Conservation (phyloP, 2,329 filamentous ascomycete genomes). For the Acrodontium crateriforme region DNA sequence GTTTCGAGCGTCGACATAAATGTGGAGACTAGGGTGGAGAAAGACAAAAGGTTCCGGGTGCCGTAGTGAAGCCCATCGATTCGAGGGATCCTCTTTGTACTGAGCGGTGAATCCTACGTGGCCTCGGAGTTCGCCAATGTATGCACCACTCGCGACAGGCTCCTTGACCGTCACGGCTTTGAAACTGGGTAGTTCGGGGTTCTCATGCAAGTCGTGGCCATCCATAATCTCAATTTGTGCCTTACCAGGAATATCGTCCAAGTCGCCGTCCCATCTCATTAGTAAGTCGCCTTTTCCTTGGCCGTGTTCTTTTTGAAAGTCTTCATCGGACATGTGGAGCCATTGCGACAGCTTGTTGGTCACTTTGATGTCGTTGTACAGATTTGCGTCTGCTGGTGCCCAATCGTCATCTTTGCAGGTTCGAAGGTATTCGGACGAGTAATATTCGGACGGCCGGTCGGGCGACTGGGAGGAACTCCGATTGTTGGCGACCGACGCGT, state of each 20-base stretch:
- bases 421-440: conserved; percentile 51
- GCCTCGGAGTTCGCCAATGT: conserved; percentile 59
- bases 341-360: conserved; percentile 63
- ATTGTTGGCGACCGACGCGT: conserved; percentile 42
- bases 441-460: conserved; percentile 17
- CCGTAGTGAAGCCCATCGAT: conserved; percentile 33
- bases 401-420: conserved; percentile 39
- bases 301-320: conserved; percentile 25
- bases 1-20: conserved; percentile 83
- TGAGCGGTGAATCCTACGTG: conserved; percentile 34
- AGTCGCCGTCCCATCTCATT: conserved; percentile 40
- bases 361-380: conserved; percentile 61
- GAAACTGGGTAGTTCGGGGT: conserved; percentile 48
- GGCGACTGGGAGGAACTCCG: conserved; percentile 68
- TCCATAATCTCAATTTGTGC: conserved; percentile 40
- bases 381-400: conserved; percentile 52
- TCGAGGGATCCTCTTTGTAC: conserved; percentile 31
- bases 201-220: conserved; percentile 35
- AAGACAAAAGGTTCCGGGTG: conserved; percentile 42
- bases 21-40: conserved; percentile 70
- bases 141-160: conserved; percentile 36
- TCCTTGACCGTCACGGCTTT: conserved; percentile 48
- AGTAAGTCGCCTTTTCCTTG: conserved; percentile 55
- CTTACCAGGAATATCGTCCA: conserved; percentile 40
- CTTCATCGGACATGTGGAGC: conserved; percentile 57